Evolutionary conservation across 2,329 filamentous ascomycete genomes (phyloP).

Genomic region (Acrodontium crateriforme): DNA sequence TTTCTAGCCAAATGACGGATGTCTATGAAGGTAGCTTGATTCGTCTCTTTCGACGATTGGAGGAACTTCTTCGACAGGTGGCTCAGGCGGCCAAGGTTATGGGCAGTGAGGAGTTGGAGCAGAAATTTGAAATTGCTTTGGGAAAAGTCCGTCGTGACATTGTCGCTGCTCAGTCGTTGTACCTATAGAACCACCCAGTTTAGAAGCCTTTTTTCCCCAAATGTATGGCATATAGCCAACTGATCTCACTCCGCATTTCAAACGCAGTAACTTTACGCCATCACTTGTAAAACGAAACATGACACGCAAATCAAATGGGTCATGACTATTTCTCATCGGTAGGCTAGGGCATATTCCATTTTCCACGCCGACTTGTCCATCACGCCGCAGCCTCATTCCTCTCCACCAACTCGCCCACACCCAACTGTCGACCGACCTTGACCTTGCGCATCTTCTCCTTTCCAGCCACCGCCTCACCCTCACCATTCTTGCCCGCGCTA

Average conservation of each 20-base stretch:
- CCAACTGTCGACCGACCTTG: slow-evolving; percentile 66
- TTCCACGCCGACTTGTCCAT: no score
- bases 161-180: slow-evolving; percentile 86
- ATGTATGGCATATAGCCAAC: no score
- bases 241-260: no score
- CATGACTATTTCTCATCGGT: no score
- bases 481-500: slow-evolving; percentile 26
- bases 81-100: slow-evolving; percentile 93
- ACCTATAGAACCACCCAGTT: slow-evolving; percentile 45
- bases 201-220: background rate
- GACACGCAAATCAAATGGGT: no score
- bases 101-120: slow-evolving; percentile 86
- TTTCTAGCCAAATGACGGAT: slow-evolving; percentile 86
- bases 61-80: slow-evolving; percentile 90
- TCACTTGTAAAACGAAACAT: no score
- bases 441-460: slow-evolving; percentile 60
- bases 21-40: slow-evolving; percentile 95
- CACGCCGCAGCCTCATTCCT: no score
- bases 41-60: slow-evolving; percentile 84
- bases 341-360: no score
- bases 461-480: slow-evolving; percentile 23
- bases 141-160: slow-evolving; percentile 83
- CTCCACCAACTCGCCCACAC: slow-evolving; percentile 64
- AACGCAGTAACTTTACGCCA: no score
- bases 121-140: slow-evolving; percentile 80